Evolutionary conservation across 768 basidiomycete genomes (phyloP), one percentile per base, ranked within the genome.

Genomic region (Tulasnella calospora): DNA sequence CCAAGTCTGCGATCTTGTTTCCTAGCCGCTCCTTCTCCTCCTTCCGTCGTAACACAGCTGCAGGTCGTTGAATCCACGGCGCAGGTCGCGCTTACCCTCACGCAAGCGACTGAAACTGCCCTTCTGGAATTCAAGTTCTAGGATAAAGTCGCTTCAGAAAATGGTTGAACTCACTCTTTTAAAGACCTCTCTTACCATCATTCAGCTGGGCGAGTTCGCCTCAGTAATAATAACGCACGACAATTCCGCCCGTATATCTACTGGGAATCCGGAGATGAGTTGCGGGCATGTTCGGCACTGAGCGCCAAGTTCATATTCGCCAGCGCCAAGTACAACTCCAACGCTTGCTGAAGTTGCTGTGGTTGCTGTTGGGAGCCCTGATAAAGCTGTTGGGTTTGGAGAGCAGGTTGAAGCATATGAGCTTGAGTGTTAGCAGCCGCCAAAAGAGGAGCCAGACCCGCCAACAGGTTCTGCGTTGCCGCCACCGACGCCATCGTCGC

Each of bases 11-110:
- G 76, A 95, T 93, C 88, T 93, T 94, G 74, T 89, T 92, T 79
- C 95, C 94, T 85, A 95, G 86, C 17, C 93, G 91, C 79, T 95
- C 94, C 83, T 91, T 94, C 85, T 96, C 94, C 82, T 92, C 92
- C 85, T 92, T 92, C 94, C 92, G 79, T 94, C 92, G 80, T 90
- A 91, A 55, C 89, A 88, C 44, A 92, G 84, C 81, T 93, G 92
- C 5, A 95, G 87, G 47, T 92, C 89, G 77, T 94, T 92, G 72
- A 90, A 89, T 79, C 94, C 91, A 0, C 92, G 91, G 21, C 92
- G 90, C 71, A 91, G 86, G 82, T 92, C 93, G 79, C 92, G 89
- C 81, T 91, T 93, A 74, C 94, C 94, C 82, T 94, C 93, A 2
- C 92, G 91, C 27, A 93, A 86, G 15, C 92, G 88, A 78, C 90